Conservation (phyloP, 305 asterid genomes). For the Solanum aculeatissimum region DNA sequence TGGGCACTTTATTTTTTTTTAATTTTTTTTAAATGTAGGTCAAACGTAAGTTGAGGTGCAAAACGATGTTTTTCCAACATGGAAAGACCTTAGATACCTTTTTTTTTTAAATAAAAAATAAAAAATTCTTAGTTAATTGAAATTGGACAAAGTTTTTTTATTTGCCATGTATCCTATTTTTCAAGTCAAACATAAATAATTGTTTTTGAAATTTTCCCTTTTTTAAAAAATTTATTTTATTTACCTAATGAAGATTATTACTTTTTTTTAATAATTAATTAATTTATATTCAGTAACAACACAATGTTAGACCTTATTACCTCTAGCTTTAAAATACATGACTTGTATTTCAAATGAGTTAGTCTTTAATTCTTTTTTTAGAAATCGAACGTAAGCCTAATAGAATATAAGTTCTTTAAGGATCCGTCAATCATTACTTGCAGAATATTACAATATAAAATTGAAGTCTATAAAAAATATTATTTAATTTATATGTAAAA, state of each 20-base stretch:
- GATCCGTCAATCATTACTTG: accelerated
- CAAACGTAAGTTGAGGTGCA: not conserved
- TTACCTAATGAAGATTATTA: not conserved
- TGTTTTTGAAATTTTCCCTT: not conserved
- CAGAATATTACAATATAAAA: no score
- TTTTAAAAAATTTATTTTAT: not conserved
- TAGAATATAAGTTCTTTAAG: no score
- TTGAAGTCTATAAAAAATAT: no score
- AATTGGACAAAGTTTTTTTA: not conserved
- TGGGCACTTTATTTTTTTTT: not conserved
- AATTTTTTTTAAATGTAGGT: not conserved
- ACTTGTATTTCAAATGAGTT: not conserved
- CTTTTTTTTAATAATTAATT: not conserved
- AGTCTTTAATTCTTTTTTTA: not conserved
- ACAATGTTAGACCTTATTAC: not conserved
- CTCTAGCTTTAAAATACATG: not conserved
- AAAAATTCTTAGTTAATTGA: not conserved
- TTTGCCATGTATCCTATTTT: not conserved
- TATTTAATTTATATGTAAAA: not conserved
- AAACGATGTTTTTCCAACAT: not conserved
- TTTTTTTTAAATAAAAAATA: not conserved
- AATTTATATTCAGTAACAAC: not conserved
- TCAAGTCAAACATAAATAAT: not conserved
- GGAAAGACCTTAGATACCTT: not conserved
- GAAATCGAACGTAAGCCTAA: no score